Evolutionary conservation across 495 filamentous ascomycete genomes (phyloP).

Genomic region (Penicillium dipodomyicola): DNA sequence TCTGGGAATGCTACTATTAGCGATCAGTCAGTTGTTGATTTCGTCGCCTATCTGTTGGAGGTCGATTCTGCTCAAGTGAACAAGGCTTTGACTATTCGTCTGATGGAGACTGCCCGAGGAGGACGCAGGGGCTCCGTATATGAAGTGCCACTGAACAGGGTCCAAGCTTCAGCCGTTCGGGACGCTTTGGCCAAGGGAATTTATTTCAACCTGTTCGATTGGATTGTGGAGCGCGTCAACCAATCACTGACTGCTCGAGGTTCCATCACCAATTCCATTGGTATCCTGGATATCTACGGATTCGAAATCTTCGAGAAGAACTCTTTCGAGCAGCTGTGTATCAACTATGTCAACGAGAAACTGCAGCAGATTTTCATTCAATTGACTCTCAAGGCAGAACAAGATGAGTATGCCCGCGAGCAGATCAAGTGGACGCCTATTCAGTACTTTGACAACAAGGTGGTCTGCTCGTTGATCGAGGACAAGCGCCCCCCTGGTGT

Average conservation of each 20-base stretch:
- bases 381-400: slow-evolving; percentile 92
- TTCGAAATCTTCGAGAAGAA: slow-evolving; percentile 99
- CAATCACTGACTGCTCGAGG: slow-evolving; percentile 79
- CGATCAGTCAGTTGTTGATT: slow-evolving; percentile 89
- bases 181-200: slow-evolving; percentile 94
- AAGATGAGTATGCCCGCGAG: slow-evolving; percentile 95
- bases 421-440: slow-evolving; percentile 99
- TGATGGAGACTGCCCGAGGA: slow-evolving; percentile 86
- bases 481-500: slow-evolving; percentile 88
- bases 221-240: slow-evolving; percentile 95
- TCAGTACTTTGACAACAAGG: slow-evolving; percentile 99
- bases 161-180: slow-evolving; percentile 87
- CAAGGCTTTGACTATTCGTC: slow-evolving; percentile 83
- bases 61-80: slow-evolving; percentile 77
- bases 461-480: slow-evolving; percentile 97
- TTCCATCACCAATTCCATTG: slow-evolving; percentile 76
- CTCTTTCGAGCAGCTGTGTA: slow-evolving; percentile 98
- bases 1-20: slow-evolving; percentile 79
- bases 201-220: slow-evolving; percentile 98
- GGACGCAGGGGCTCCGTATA: slow-evolving; percentile 78
- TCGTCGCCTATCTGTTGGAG: slow-evolving; percentile 90
- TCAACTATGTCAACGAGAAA: slow-evolving; percentile 99
- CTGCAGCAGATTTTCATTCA: slow-evolving; percentile 99
- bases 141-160: slow-evolving; percentile 85
- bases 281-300: slow-evolving; percentile 98